phyloP scores from a whole-genome alignment of 345 rosid species.

The Hibiscus mutabilis region DNA sequence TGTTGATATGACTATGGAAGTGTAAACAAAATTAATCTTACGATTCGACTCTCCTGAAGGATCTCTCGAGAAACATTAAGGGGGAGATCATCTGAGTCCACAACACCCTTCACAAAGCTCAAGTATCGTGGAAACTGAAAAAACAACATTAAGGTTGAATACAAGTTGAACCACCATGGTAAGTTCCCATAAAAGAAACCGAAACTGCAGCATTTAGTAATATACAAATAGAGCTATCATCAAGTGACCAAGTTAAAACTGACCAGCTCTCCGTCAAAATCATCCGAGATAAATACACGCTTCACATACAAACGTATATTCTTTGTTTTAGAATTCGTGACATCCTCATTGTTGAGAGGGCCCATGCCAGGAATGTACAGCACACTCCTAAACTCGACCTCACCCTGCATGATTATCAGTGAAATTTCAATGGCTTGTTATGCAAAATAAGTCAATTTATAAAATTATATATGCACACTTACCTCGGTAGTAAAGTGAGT shows the following conservation, averaged over 20 bases:
- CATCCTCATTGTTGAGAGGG: conserved; percentile 89
- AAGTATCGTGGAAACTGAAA: conserved; percentile 90
- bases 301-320: conserved; percentile 84
- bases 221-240: not conserved
- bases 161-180: not conserved
- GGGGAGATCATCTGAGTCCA: conserved; percentile 94
- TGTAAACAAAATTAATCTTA: conserved; percentile 24
- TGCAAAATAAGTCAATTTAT: not conserved
- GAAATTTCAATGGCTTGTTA: conserved; percentile 6
- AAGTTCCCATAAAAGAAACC: not conserved
- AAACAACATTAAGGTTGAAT: not conserved
- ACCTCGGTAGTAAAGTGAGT: conserved; percentile 95
- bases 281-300: conserved; percentile 98
- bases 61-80: conserved; percentile 95
- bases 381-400: conserved; percentile 96
- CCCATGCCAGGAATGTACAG: conserved; percentile 95
- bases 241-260: conserved; percentile 16
- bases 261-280: conserved; percentile 99
- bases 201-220: too few relatives aligned
- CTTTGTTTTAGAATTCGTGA: conserved; percentile 81
- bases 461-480: not conserved
- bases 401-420: conserved; percentile 52
- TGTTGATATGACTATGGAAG: not conserved
- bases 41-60: conserved; percentile 90
- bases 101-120: conserved; percentile 96